These are phyloP conservation scores for Erysimum cheiranthoides DNA, from an alignment of 345 rosid genomes.

Conservation along the genomic window DNA sequence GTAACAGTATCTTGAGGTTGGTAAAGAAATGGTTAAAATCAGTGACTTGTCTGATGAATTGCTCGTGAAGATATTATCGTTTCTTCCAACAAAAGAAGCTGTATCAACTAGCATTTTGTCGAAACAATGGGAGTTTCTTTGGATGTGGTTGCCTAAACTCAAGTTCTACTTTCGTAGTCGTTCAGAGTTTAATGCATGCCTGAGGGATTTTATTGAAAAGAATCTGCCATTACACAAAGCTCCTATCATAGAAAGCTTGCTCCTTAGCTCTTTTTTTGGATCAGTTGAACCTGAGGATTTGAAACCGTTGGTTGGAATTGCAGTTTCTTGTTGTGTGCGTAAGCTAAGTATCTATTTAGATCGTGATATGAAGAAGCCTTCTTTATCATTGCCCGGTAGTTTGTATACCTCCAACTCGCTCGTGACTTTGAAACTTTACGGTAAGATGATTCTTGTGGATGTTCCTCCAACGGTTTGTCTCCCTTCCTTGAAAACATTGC, in stretches of 20 bases:
- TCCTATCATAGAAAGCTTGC: neutral
- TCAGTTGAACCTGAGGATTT: neutral
- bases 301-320: neutral
- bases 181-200: neutral
- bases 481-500: conserved; percentile 1
- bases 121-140: neutral
- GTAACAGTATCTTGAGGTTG: neutral
- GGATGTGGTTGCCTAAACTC: neutral
- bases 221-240: conserved; percentile 5
- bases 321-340: neutral
- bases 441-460: neutral
- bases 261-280: rapidly evolving
- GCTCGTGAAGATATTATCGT: neutral
- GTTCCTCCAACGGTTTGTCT: neutral
- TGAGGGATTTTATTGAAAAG: neutral
- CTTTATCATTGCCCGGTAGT: neutral
- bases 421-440: neutral
- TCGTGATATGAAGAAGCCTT: too few relatives aligned
- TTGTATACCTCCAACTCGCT: neutral
- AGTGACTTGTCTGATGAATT: conserved; percentile 10
- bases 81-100: neutral
- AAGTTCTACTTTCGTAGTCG: neutral
- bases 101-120: conserved; percentile 1
- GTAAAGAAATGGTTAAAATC: neutral
- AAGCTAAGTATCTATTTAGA: neutral